Evolutionary conservation across 1,139 yeast genomes (phyloP).

Genomic region (Nakaseomyces bracarensis): DNA sequence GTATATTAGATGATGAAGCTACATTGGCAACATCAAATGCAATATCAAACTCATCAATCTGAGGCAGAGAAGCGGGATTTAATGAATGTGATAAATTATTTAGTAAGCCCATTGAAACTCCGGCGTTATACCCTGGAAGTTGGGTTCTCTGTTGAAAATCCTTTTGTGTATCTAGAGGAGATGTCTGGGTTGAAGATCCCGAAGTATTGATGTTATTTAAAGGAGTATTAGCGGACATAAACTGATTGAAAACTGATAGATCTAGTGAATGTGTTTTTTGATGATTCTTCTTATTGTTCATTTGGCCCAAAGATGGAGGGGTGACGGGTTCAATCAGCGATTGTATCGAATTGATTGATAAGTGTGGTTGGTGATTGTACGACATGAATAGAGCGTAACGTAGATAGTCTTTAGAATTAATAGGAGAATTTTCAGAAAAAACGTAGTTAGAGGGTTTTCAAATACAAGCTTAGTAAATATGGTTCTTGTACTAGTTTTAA

Average conservation of each 20-base stretch:
- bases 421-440: no score
- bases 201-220: constrained; percentile 7
- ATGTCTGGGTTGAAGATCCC: constrained; percentile 8
- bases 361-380: constrained; percentile 28
- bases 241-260: constrained; percentile 28
- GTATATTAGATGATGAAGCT: neutral
- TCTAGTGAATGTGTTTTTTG: constrained; percentile 31
- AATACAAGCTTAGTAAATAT: no score
- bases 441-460: no score
- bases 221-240: constrained; percentile 16
- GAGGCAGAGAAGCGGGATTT: constrained; percentile 17
- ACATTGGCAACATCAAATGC: constrained; percentile 10
- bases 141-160: constrained; percentile 1
- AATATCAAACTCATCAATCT: constrained; percentile 24
- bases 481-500: neutral
- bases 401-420: no score
- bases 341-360: constrained; percentile 34
- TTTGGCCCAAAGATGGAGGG: constrained; percentile 30
- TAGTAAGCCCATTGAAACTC: neutral
- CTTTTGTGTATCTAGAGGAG: constrained; percentile 2
- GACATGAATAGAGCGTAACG: no score
- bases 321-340: constrained; percentile 36
- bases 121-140: neutral
- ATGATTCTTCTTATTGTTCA: constrained; percentile 28
- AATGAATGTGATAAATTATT: neutral